Evolutionary conservation across 2,329 filamentous ascomycete species (phyloP), one percentile per base, ranked within the genome.

Genomic region (Exophiala sp.): DNA sequence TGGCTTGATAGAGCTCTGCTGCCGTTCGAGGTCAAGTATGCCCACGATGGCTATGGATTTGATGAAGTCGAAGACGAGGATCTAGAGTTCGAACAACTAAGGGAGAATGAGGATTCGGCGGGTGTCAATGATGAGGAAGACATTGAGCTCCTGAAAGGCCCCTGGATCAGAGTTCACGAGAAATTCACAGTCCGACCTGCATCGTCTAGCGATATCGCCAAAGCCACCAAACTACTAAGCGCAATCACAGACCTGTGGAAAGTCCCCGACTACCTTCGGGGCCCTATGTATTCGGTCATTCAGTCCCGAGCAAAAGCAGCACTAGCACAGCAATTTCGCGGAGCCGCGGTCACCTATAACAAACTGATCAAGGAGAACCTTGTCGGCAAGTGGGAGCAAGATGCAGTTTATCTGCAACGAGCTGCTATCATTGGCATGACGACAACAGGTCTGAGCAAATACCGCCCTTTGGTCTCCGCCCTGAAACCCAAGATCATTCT

Each of bases 391-490:
- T 86, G 80, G 76, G 78, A 85, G 54, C 74, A 76, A 34, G 81
- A 89, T 54, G 70, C 78, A 7, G 71, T 79, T 18, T 75, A 89
- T 20, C 71, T 92, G 3, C 79, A 80, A 33, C 80, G 81, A 47
- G 73, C 80, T 4, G 81, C 77, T 51, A 66, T 87, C 21, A 77
- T 87, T 47, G 84, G 84, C 7, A 78, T 85, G 75, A 95, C 90
- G 0, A 91, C 87, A 0, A 95, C 90, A 0, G 89, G 89, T 1
- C 67, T 95, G 7, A 86, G 85, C 69, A 95, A 95, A 62, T 92
- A 94, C 57, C 83, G 89, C 3, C 81, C 79, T 1, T 74, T 92
- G 2, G 74, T 95, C 18, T 76, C 84, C 1, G 81, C 81, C 1
- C 66, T 92, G 3, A 75, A 80, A 24, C 88, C 89, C 0, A 81